Evolutionary conservation across 2,329 filamentous ascomycete species (phyloP).

Genomic region (Penicillium brasilianum): DNA sequence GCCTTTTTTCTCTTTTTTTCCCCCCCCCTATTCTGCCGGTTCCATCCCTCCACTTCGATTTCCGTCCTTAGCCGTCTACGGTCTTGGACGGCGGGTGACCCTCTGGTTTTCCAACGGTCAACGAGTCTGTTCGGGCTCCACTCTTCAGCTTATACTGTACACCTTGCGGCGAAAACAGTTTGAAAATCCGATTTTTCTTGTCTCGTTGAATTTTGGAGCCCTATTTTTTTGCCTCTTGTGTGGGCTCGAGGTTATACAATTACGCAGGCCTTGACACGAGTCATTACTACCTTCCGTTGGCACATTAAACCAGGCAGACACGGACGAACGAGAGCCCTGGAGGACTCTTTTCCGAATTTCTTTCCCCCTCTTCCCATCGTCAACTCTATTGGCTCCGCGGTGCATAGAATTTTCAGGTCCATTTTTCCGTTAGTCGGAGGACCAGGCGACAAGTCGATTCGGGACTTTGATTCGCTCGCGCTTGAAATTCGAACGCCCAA

Average conservation of each 20-base stretch:
- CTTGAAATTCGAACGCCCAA: slow-evolving; percentile 21
- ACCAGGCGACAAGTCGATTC: slow-evolving; percentile 3
- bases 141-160: slow-evolving; percentile 17
- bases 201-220: background rate
- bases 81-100: slow-evolving; percentile 8
- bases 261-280: background rate
- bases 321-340: background rate
- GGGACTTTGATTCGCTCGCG: slow-evolving; percentile 18
- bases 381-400: slow-evolving; percentile 2
- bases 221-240: background rate
- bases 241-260: background rate
- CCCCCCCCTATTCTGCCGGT: slow-evolving; percentile 26
- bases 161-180: background rate
- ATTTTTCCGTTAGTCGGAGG: slow-evolving; percentile 6
- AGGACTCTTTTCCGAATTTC: background rate
- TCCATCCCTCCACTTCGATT: slow-evolving; percentile 5
- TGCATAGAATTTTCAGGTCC: slow-evolving; percentile 8
- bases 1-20: slow-evolving; percentile 18
- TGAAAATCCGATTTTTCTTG: background rate
- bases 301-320: background rate
- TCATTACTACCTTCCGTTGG: background rate
- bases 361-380: background rate
- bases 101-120: slow-evolving; percentile 11
- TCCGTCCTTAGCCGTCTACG: slow-evolving; percentile 15
- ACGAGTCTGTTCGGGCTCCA: slow-evolving; percentile 14